These are phyloP conservation scores for Rhodotorula sp. DNA, from an alignment of 1,284 basidiomycete species.

Conservation along the genomic window DNA sequence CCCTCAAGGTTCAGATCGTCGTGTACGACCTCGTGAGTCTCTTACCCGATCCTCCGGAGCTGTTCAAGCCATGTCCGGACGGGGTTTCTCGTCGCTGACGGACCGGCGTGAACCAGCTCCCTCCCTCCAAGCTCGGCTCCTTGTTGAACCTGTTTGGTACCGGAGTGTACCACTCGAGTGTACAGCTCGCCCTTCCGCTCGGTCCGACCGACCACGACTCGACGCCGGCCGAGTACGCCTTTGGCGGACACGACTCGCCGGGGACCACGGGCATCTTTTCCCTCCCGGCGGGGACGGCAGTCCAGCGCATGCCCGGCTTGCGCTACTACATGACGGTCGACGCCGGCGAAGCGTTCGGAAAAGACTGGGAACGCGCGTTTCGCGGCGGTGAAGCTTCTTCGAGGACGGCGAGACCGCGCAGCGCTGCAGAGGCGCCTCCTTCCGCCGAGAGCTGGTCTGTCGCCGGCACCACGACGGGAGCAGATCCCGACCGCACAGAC, in stretches of 20 bases:
- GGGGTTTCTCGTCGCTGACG: neutral
- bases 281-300: slow-evolving; percentile 26
- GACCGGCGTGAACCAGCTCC: slow-evolving; percentile 10
- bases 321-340: slow-evolving; percentile 23
- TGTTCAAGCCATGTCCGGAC: neutral
- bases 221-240: slow-evolving; percentile 25
- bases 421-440: neutral
- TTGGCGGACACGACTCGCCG: slow-evolving; percentile 32
- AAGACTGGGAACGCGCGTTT: neutral
- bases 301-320: slow-evolving; percentile 33
- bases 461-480: no score
- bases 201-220: slow-evolving; percentile 24
- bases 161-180: slow-evolving; percentile 36
- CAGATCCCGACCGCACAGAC: no score
- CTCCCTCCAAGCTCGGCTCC: slow-evolving; percentile 15
- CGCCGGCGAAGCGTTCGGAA: slow-evolving; percentile 13
- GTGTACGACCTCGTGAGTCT: slow-evolving; percentile 31
- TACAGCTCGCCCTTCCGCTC: slow-evolving; percentile 25
- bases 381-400: neutral
- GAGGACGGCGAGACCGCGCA: neutral
- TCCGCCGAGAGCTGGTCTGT: neutral
- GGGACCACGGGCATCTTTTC: slow-evolving; percentile 26
- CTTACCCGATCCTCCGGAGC: neutral
- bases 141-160: slow-evolving; percentile 22
- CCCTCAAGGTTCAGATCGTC: slow-evolving; percentile 14